Conservation (phyloP, 176 grass and related monocot genomes). For the Dactylis glomerata region DNA sequence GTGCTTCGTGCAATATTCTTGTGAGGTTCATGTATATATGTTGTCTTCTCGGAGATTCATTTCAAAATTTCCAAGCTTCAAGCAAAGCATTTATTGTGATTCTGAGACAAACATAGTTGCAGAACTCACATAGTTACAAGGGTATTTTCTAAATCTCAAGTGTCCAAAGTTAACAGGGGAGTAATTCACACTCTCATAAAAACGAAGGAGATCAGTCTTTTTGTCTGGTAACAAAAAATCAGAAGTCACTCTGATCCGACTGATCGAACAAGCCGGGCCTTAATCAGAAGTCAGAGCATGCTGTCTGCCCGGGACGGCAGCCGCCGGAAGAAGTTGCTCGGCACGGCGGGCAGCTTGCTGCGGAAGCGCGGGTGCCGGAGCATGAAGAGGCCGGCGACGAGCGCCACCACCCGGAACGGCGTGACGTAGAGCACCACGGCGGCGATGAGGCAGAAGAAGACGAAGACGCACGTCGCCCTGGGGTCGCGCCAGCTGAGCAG, state of each 20-base stretch:
- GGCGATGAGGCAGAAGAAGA: constrained; percentile 66
- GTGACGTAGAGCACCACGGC: constrained; percentile 74
- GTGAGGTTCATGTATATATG: background rate
- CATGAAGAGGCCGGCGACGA: constrained; percentile 63
- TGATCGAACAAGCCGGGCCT: background rate
- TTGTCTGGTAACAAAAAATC: background rate
- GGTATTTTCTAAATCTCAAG: background rate
- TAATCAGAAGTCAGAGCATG: constrained; percentile 49
- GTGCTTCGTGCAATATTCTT: background rate
- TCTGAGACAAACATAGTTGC: constrained; percentile 2
- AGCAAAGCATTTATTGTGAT: background rate
- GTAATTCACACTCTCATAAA: background rate
- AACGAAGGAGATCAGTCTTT: background rate
- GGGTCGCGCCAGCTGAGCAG: constrained; percentile 85
- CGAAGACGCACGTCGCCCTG: constrained; percentile 64
- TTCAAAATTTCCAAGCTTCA: background rate
- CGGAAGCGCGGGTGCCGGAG: constrained; percentile 86
- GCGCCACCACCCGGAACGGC: constrained; percentile 69
- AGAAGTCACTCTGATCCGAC: background rate
- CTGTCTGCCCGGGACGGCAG: constrained; percentile 74
- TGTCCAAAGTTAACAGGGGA: background rate
- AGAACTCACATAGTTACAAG: constrained; percentile 26
- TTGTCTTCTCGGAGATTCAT: background rate
- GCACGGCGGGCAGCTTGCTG: constrained; percentile 67
- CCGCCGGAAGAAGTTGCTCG: constrained; percentile 84